phyloP scores from a whole-genome alignment of 495 filamentous ascomycete genomes.

The Pyrenula aspistea region DNA sequence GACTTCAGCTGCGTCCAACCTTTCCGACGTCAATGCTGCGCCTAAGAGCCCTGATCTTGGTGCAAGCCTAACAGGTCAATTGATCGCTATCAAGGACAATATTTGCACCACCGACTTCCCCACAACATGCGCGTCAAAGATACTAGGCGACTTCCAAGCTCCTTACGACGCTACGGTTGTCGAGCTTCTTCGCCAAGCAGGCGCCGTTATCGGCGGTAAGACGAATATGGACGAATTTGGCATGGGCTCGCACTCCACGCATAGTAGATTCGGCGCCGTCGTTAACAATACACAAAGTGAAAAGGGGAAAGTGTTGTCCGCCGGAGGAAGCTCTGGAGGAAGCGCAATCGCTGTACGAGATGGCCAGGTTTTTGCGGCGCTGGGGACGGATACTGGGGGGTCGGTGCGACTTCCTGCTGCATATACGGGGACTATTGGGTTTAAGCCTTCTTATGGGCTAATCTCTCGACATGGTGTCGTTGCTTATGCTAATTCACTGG shows the following conservation, averaged over 20 bases:
- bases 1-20: background rate
- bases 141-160: constrained; percentile 54
- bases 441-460: constrained; percentile 85
- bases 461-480: constrained; percentile 83
- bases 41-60: constrained; percentile 3
- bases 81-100: constrained; percentile 81
- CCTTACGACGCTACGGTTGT: constrained; percentile 85
- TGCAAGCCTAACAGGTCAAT: constrained; percentile 27
- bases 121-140: constrained; percentile 73
- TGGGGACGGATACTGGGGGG: constrained; percentile 93
- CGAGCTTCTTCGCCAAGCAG: constrained; percentile 46
- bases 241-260: constrained; percentile 83
- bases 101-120: constrained; percentile 59
- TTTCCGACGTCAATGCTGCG: background rate
- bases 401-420: constrained; percentile 86
- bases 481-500: constrained; percentile 89
- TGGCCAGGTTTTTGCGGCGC: constrained; percentile 58
- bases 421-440: constrained; percentile 77
- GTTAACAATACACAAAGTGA: constrained; percentile 23
- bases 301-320: constrained; percentile 38
- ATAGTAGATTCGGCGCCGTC: constrained; percentile 63
- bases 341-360: constrained; percentile 77
- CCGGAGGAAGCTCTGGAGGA: constrained; percentile 88
- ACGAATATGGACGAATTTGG: constrained; percentile 97
- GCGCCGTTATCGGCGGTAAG: constrained; percentile 60